Evolutionary conservation across 2,329 filamentous ascomycete species (phyloP).

Genomic region (Curvularia sp.): DNA sequence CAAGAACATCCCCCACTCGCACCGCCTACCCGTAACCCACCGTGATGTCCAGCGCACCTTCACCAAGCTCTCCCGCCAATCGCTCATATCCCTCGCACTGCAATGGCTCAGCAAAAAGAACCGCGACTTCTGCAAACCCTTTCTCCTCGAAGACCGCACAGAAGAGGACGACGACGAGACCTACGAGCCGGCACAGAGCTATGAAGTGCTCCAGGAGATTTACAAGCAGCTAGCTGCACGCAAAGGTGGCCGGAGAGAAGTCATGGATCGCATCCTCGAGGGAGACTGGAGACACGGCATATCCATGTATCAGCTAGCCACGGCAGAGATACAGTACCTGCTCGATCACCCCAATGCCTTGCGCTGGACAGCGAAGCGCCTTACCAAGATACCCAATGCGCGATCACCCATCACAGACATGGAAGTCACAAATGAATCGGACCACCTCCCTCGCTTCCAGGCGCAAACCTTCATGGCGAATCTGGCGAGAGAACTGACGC

Average conservation of each 20-base stretch:
- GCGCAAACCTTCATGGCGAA: conserved; percentile 79
- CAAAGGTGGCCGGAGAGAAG: conserved; percentile 61
- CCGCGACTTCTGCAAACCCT: conserved; percentile 65
- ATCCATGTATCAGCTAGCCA: conserved; percentile 62
- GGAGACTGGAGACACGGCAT: conserved; percentile 65
- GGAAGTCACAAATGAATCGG: conserved; percentile 50
- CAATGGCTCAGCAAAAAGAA: conserved; percentile 78
- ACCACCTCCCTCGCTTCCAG: conserved; percentile 72
- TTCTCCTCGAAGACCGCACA: conserved; percentile 54
- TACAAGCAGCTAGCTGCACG: conserved; percentile 51
- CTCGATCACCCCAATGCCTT: conserved; percentile 60
- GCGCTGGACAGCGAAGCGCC: conserved; percentile 62
- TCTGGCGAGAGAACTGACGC: conserved; percentile 75
- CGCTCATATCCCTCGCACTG: conserved; percentile 74
- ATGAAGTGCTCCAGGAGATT: conserved; percentile 68
- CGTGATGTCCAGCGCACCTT: conserved; percentile 70
- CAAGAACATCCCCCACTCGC: conserved; percentile 72
- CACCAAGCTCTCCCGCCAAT: conserved; percentile 72
- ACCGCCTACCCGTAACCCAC: conserved; percentile 71
- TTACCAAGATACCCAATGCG: conserved; percentile 46
- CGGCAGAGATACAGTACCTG: conserved; percentile 61
- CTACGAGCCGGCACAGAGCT: conserved; percentile 70
- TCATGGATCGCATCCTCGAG: conserved; percentile 63
- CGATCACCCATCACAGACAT: conserved; percentile 37
- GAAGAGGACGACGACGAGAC: conserved; percentile 64